These are phyloP conservation scores for Setaria italica DNA, from an alignment of 202 grass and related monocot genomes.

Conservation along the genomic window DNA sequence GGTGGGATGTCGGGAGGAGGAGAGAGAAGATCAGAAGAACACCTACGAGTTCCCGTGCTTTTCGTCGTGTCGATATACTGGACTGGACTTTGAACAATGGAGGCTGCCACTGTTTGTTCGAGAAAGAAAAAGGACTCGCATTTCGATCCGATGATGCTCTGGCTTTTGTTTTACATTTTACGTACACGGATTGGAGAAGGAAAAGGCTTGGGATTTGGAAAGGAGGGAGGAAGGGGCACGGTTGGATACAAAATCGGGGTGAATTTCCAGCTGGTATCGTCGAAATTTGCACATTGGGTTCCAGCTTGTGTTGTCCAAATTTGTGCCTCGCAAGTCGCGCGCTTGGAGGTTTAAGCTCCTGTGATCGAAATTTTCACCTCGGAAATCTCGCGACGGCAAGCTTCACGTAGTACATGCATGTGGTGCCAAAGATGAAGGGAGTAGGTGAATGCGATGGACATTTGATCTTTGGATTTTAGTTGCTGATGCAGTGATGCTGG, in stretches of 20 bases:
- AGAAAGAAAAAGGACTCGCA: not conserved
- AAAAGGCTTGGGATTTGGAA: not conserved
- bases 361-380: not conserved
- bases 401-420: constrained; percentile 6
- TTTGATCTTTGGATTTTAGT: not conserved
- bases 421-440: not conserved
- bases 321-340: not conserved
- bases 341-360: not conserved
- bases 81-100: not conserved
- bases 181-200: not conserved
- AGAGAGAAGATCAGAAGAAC: not conserved
- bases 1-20: constrained; percentile 56
- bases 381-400: not conserved
- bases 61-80: not conserved
- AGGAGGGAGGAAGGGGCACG: not conserved
- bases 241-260: not conserved
- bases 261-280: not conserved
- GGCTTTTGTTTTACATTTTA: not conserved
- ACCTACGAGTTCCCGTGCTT: not conserved
- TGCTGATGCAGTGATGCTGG: not conserved
- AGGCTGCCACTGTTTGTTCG: not conserved
- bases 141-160: constrained; percentile 26
- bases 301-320: not conserved
- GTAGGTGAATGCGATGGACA: constrained; percentile 9
- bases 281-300: not conserved